Base-by-base conservation (phyloP, 1,284 basidiomycete species). In the Singerocomus rubriflavus region DNA sequence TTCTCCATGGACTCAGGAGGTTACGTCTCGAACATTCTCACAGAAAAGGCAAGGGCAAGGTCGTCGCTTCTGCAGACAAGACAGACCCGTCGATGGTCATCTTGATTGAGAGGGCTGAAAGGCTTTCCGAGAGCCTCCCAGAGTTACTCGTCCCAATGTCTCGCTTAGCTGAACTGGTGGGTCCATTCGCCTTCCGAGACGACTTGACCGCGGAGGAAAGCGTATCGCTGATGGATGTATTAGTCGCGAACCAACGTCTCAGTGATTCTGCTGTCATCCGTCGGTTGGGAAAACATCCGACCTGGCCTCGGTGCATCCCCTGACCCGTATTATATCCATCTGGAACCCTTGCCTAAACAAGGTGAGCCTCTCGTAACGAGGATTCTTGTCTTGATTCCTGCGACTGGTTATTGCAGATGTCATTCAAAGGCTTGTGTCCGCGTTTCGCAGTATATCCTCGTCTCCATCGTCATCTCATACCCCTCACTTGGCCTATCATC, bases 241-340 rank as follows among this genome's bases (percentile, higher is more conserved):
- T 51, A 80, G 79, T 65, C 74, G 8, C 73, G 68, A 26, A 58
- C 74, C 9, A 72, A 75, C 3, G 59, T 79, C 17, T 80, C 78
- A 2, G 79, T 87, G 0, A 73, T 93, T 4, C 76, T 93, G 46
- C 65, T 88, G 27, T 91, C 88, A 1, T 74, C 81, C 40, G 73
- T 80, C 7, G 76, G 78, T 14, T 93, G 91, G 91, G 82, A 88
- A 55, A 80, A 88, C 55, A 75, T 92, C 16, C 78, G 82, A 9
- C 88, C 90, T 0, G 66, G 79, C 0, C 66, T 85, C 6, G 88
- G 85, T 4, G 84, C 87, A 26, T 79, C 88, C 0, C 80, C 82
- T 0, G 88, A 92, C 61, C 91, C 91, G 0, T 84, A 85, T 57
- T 81, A 83, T 61, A 65, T 93, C n/a, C 81, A 85, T 51, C 68